A percentile compares a stretch with the other conserved stretches of the same genome.
phyloP scores from a whole-genome alignment of 331 rosid species.

The Rosa hybrid region DNA sequence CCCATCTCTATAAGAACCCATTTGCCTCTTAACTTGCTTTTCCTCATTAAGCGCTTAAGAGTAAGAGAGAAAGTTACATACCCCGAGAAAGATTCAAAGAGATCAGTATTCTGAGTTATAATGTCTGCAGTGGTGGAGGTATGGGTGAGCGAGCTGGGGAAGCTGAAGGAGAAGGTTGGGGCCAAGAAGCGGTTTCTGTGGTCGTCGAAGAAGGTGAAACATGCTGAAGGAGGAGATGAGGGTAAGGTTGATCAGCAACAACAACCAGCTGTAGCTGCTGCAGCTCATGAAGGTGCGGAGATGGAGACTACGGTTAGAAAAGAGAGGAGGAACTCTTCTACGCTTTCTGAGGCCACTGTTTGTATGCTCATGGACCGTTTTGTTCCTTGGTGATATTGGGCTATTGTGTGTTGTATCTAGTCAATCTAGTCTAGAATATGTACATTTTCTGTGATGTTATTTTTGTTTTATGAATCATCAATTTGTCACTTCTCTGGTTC shows the following conservation, averaged over 20 bases:
- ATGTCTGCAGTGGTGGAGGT: conserved; percentile 69
- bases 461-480: neutral
- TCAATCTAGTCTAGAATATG: neutral
- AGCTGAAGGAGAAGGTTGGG: conserved; percentile 55
- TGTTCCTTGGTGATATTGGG: conserved; percentile 55
- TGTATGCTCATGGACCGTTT: conserved; percentile 88
- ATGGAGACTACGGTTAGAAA: neutral
- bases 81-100: neutral
- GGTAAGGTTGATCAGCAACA: neutral
- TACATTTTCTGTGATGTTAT: neutral
- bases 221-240: conserved; percentile 35
- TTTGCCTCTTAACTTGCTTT: neutral
- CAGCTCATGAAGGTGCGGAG: neutral
- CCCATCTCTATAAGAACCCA: neutral
- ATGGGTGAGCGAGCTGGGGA: conserved; percentile 69
- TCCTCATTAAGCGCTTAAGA: neutral
- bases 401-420: neutral
- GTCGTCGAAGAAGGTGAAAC: conserved; percentile 21
- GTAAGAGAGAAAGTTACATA: neutral
- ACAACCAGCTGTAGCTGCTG: neutral
- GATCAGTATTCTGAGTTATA: neutral
- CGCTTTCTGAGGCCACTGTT: conserved; percentile 65
- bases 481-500: neutral
- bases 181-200: conserved; percentile 18
- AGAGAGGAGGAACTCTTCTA: conserved; percentile 12